phyloP scores from a whole-genome alignment of 495 filamentous ascomycete genomes.

The Podospora pseudoanserina region DNA sequence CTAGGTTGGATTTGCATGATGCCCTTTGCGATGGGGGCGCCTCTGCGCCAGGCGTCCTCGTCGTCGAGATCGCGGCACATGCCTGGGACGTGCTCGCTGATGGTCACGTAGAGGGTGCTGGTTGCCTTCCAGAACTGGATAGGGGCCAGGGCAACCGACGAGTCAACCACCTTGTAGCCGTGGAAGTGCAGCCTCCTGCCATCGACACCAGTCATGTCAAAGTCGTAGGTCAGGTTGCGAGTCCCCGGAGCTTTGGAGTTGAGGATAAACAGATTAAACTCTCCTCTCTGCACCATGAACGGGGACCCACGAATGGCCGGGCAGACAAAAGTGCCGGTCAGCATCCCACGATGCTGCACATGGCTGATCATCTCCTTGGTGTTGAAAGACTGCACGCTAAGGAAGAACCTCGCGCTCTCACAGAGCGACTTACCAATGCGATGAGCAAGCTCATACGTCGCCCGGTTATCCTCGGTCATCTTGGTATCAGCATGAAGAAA shows the following conservation, averaged over 20 bases:
- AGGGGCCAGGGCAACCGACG: conserved; percentile 52
- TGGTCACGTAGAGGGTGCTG: conserved; percentile 58
- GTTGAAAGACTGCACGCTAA: conserved; percentile 56
- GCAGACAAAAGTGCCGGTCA: conserved; percentile 63
- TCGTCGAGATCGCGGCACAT: conserved; percentile 34
- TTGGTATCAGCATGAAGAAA: conserved; percentile 52
- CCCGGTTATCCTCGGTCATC: conserved; percentile 42
- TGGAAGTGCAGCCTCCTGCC: conserved; percentile 53
- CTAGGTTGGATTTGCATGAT: conserved; percentile 54
- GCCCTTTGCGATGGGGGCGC: conserved; percentile 52
- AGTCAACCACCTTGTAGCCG: conserved; percentile 61
- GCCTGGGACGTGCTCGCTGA: conserved; percentile 37
- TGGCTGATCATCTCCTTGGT: conserved; percentile 40
- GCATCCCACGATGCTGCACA: conserved; percentile 50
- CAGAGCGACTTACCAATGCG: conserved; percentile 49
- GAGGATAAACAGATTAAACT: conserved; percentile 56
- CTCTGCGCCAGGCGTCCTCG: conserved; percentile 37
- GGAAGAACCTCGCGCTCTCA: conserved; percentile 57
- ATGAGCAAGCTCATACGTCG: conserved; percentile 54
- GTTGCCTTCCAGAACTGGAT: conserved; percentile 58
- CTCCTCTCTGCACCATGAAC: conserved; percentile 57
- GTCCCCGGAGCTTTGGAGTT: conserved; percentile 54
- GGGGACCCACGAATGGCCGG: conserved; percentile 53
- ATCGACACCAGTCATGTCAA: conserved; percentile 54
- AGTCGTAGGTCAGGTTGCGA: conserved; percentile 57